Conservation (phyloP, 2,329 filamentous ascomycete genomes). For the Penicillium sp. region DNA sequence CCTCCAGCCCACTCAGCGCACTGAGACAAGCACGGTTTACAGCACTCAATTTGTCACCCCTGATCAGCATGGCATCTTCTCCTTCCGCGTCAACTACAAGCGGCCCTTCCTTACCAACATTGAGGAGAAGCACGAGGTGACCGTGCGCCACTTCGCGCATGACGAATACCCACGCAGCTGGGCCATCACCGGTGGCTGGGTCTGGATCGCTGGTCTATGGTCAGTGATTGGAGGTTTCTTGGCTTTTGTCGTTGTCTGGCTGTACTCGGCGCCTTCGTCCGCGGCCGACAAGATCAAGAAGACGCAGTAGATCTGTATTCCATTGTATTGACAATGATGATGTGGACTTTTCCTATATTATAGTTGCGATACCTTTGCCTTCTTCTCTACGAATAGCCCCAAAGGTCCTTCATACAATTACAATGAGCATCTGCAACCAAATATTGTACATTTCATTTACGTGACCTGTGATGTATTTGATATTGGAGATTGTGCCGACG, state of each 20-base stretch:
- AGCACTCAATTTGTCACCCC: conserved; percentile 74
- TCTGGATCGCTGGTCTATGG: conserved; percentile 86
- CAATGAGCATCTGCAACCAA: no score
- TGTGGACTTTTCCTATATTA: conserved; percentile 24
- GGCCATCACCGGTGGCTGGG: conserved; percentile 86
- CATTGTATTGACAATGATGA: conserved; percentile 26
- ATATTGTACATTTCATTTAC: background rate
- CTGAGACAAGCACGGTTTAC: conserved; percentile 69
- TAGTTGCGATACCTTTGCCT: no score
- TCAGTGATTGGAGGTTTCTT: conserved; percentile 82
- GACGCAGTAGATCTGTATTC: conserved; percentile 39
- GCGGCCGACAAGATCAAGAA: conserved; percentile 46
- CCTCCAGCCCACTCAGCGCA: conserved; percentile 58
- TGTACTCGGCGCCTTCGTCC: conserved; percentile 73
- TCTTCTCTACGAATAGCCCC: background rate
- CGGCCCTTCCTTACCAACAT: conserved; percentile 83
- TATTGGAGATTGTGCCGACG: conserved; percentile 9
- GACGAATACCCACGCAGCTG: conserved; percentile 93
- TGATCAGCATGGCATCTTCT: conserved; percentile 98
- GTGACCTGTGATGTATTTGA: conserved; percentile 1
- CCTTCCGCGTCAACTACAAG: conserved; percentile 97
- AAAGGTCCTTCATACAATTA: no score
- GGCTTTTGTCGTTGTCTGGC: conserved; percentile 80
- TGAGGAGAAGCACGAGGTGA: conserved; percentile 92
- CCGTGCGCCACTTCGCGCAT: conserved; percentile 93